Evolutionary conservation across 2,329 filamentous ascomycete genomes (phyloP), one percentile per base, ranked within the genome.

Genomic region (Huntiella savannae): DNA sequence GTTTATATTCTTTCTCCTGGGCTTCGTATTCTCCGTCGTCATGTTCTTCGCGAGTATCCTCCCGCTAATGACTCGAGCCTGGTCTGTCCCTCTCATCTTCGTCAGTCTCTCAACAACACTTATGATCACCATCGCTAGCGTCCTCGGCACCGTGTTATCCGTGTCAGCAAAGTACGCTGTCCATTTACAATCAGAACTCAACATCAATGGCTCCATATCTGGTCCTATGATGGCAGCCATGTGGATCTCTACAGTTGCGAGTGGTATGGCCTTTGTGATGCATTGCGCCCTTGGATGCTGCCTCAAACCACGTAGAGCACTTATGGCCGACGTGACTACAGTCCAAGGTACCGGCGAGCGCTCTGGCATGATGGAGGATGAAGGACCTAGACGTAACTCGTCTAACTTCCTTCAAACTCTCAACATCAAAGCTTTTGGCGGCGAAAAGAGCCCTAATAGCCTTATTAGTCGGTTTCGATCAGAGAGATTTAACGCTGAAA

Each of bases 1-100:
- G 86, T 94, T 92, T 57, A 82, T 73, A 51, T 79, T 88, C 61
- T 94, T 92, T 69, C 64, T 95, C 42, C 69, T 77, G 5, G 79
- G 76, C 43, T 68, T 75, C 38, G 68, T 79, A 54, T 65, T 93
- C 56, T 76, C 75, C 58, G 79, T 82, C 56, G 57, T 87, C 53
- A 73, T 86, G 54, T 74, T 91, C 50, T 72, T 87, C 57, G 54
- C 79, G 61, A 60, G 80, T 58, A 55, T 67, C 63, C 53, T 79
- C 61, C 71, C 66, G 49, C 55, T 73, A 44, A 62, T 62, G 55
- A 66, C 69, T n/a, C 65, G 70, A 48, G 66, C 63, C 63, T 70
- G 75, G 63, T 77, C 78, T 43, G 63, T 87, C 15, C 73, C 79
- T 4, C 68, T 85, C 51, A 65, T 91, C 51, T 68, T 75, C 8